Conservation (phyloP, 495 filamentous ascomycete species). For the Emericellopsis terricola region DNA sequence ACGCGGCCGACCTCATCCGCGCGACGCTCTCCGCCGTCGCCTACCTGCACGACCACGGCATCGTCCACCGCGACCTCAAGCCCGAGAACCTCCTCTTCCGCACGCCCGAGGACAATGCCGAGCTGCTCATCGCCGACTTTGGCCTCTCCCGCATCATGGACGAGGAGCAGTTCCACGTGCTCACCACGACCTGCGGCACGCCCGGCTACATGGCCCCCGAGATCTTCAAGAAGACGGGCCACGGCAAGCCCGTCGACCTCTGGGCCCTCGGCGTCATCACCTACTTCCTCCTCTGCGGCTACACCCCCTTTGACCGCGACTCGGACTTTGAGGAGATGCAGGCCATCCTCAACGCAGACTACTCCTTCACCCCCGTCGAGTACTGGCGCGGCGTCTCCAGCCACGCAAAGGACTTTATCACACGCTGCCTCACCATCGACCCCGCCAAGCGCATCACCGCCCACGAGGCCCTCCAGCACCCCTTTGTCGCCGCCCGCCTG, state of each 20-base stretch:
- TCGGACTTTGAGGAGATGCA: slow-evolving; percentile 98
- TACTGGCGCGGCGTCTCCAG: slow-evolving; percentile 93
- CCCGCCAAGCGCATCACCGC: slow-evolving; percentile 78
- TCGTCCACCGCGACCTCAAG: slow-evolving; percentile 75
- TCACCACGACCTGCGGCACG: slow-evolving; percentile 94
- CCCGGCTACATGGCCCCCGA: slow-evolving; percentile 97
- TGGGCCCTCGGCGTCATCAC: slow-evolving; percentile 96
- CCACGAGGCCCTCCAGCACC: slow-evolving; percentile 76
- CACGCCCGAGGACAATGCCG: slow-evolving; percentile 65
- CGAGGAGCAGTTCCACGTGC: slow-evolving; percentile 93
- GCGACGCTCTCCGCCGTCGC: slow-evolving; percentile 93
- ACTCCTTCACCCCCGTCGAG: slow-evolving; percentile 85
- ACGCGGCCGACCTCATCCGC: slow-evolving; percentile 87
- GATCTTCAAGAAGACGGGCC: slow-evolving; percentile 74
- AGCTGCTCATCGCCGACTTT: slow-evolving; percentile 93
- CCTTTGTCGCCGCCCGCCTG: slow-evolving; percentile 49
- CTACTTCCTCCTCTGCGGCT: slow-evolving; percentile 95
- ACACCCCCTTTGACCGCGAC: slow-evolving; percentile 96
- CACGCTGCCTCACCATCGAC: slow-evolving; percentile 69
- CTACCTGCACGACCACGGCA: slow-evolving; percentile 95
- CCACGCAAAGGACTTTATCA: slow-evolving; percentile 74
- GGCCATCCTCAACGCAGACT: slow-evolving; percentile 90
- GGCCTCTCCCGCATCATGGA: slow-evolving; percentile 94
- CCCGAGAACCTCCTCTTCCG: slow-evolving; percentile 68
- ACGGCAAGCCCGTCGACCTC: slow-evolving; percentile 81